Base-by-base conservation (phyloP, 2,329 filamentous ascomycete species). In the Cladosporium sp. region DNA sequence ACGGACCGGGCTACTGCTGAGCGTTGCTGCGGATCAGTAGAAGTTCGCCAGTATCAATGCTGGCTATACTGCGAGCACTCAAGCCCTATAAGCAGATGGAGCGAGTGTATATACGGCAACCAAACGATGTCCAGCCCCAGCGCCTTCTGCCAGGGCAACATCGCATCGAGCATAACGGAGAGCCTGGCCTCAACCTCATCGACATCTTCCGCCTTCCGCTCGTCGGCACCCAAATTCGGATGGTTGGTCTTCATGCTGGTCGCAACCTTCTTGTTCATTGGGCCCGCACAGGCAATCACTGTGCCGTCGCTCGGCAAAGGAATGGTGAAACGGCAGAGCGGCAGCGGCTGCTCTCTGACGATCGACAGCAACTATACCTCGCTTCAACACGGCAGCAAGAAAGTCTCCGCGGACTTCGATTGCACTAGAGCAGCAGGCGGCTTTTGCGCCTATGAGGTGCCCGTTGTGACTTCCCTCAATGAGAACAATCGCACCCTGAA, bases 401-500 rank as follows among this genome's bases (percentile, higher is more conserved):
- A 13, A 25, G 62, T 48, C n/a, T 63, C 32, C 7, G 26, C 51
- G 13, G 13, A 2, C 16, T 54, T 30, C 18, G 23, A 26, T 14
- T 54, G 51, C 16, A 32, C 51, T 5, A 28, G 4, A 2, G 10
- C 26, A 30, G 23, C 23, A 6, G 28, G 51, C 16, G 18, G 4
- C 1, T 11, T 54, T 13, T 54, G 51, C 28, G 51, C 23, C 18
- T 54, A 18, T 13, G 51, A 28, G 26, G 18, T 30, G 18, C 18
- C 25, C 26, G 63, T 68, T 1, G 28, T 58, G 5, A 67, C 67
- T 14, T 39, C 43, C 18, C 54, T 68, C 21, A 28, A 18, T 5
- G 58, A 53, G 7, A 67, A 65, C 66, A 69, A 69, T 18, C 66
- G 66, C 6, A 67, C 67, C 3, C 39, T 68, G 34, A 67, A 68